Conservation (phyloP, 2,329 filamentous ascomycete species). For the Alternaria sp. region DNA sequence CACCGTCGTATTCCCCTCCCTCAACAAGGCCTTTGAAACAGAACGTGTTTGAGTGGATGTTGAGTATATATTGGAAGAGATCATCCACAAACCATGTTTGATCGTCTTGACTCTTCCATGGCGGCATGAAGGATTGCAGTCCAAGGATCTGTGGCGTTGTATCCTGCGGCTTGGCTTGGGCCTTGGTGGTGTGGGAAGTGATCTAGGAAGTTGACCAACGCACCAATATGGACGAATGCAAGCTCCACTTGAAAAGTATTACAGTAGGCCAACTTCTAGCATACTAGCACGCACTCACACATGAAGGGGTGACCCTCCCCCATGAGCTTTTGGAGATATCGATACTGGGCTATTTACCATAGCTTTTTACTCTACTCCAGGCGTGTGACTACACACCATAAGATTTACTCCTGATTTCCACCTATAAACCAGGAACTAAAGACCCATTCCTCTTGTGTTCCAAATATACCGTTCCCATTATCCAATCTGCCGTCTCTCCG, state of each 20-base stretch:
- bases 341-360: neutral
- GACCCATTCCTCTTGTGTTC: too few relatives aligned
- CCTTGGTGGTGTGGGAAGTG: neutral
- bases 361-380: neutral
- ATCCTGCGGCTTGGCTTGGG: slow-evolving; percentile 1
- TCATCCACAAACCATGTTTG: slow-evolving; percentile 8
- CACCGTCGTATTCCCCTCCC: neutral
- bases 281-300: neutral
- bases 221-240: neutral
- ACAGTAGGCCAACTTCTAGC: neutral
- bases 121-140: neutral
- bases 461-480: too few relatives aligned
- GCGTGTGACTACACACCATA: neutral
- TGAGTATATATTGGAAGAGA: neutral
- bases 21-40: slow-evolving; percentile 1
- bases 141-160: slow-evolving; percentile 7
- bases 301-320: neutral
- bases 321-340: neutral
- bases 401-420: too few relatives aligned
- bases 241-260: neutral
- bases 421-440: too few relatives aligned
- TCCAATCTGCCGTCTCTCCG: neutral
- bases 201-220: neutral
- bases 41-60: slow-evolving; percentile 1
- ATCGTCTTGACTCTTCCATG: slow-evolving; percentile 5